Evolutionary conservation across 2,329 filamentous ascomycete species (phyloP).

Genomic region (Pseudogymnoascus sp.): DNA sequence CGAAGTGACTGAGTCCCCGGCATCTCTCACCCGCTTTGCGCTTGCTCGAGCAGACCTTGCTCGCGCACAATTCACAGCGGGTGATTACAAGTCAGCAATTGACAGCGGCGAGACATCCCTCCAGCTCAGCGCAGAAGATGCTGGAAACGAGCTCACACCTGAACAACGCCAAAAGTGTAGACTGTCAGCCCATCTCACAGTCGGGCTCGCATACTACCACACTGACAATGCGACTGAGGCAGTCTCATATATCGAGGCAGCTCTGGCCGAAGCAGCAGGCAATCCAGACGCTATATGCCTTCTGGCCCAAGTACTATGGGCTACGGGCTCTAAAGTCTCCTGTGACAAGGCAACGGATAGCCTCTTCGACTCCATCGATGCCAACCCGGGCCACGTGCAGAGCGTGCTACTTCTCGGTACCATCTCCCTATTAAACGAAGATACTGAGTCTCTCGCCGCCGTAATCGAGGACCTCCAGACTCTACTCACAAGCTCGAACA

Average conservation of each 20-base stretch:
- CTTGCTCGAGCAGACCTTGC: conserved; percentile 81
- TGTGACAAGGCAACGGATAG: conserved; percentile 68
- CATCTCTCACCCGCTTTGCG: conserved; percentile 67
- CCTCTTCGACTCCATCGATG: conserved; percentile 73
- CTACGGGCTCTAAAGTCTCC: conserved; percentile 67
- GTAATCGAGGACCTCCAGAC: conserved; percentile 69
- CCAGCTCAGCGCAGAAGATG: conserved; percentile 65
- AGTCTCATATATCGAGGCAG: conserved; percentile 70
- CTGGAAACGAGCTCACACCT: conserved; percentile 54
- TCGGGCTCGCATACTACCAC: conserved; percentile 77
- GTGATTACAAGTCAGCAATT: conserved; percentile 58
- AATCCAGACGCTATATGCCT: conserved; percentile 81
- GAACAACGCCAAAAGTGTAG: conserved; percentile 62
- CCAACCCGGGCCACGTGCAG: conserved; percentile 65
- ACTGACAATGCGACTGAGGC: conserved; percentile 56
- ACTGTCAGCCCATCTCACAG: conserved; percentile 77
- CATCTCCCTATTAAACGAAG: conserved; percentile 73
- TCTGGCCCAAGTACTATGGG: conserved; percentile 88
- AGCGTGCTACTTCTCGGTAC: conserved; percentile 75
- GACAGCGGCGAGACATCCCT: conserved; percentile 77
- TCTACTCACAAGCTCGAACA: conserved; percentile 59
- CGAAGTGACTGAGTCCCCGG: conserved; percentile 69
- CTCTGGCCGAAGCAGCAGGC: conserved; percentile 65
- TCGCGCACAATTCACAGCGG: conserved; percentile 67
- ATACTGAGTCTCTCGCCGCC: conserved; percentile 70